These are phyloP conservation scores for Sarcomyxa edulis DNA, from an alignment of 768 basidiomycete genomes.

Conservation along the genomic window DNA sequence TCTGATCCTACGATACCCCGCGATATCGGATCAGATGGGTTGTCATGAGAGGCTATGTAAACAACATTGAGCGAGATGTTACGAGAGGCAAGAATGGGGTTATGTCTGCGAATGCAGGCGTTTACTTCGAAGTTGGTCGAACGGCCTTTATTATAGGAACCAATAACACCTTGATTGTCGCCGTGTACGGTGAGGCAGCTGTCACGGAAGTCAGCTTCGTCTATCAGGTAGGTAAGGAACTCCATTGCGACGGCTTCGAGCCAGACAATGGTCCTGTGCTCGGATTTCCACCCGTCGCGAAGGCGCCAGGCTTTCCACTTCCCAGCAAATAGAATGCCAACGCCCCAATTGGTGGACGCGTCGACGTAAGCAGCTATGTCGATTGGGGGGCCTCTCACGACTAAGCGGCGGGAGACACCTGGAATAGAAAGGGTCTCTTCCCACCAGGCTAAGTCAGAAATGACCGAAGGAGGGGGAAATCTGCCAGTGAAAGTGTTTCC, in stretches of 20 bases:
- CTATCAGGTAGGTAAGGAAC: slow-evolving; percentile 10
- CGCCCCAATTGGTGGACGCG: slow-evolving; percentile 22
- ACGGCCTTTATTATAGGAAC: slow-evolving; percentile 16
- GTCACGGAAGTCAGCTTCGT: slow-evolving; percentile 4
- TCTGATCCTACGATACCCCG: too few relatives aligned
- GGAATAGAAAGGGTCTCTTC: not conserved
- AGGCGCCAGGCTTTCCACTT: slow-evolving; percentile 19
- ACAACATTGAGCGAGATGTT: slow-evolving; percentile 1
- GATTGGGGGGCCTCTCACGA: not conserved
- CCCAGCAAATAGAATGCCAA: slow-evolving; percentile 14
- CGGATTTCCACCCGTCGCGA: slow-evolving; percentile 10
- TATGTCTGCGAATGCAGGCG: slow-evolving; percentile 1
- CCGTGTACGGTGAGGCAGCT: slow-evolving; percentile 18
- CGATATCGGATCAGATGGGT: slow-evolving; percentile 2
- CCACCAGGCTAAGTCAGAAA: slow-evolving; percentile 7
- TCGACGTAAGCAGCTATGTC: slow-evolving; percentile 16
- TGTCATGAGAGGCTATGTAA: slow-evolving; percentile 1
- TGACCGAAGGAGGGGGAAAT: not conserved
- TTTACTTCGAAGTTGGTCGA: slow-evolving; percentile 16
- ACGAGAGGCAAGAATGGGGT: not conserved
- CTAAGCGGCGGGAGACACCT: not conserved
- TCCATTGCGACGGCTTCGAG: slow-evolving; percentile 21
- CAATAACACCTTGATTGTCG: slow-evolving; percentile 24
- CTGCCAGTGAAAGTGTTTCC: not conserved
- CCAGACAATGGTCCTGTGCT: slow-evolving; percentile 21